Evolutionary conservation across 2,329 filamentous ascomycete species (phyloP), one percentile per base, ranked within the genome.

Genomic region (Sclerotinia trifoliorum): DNA sequence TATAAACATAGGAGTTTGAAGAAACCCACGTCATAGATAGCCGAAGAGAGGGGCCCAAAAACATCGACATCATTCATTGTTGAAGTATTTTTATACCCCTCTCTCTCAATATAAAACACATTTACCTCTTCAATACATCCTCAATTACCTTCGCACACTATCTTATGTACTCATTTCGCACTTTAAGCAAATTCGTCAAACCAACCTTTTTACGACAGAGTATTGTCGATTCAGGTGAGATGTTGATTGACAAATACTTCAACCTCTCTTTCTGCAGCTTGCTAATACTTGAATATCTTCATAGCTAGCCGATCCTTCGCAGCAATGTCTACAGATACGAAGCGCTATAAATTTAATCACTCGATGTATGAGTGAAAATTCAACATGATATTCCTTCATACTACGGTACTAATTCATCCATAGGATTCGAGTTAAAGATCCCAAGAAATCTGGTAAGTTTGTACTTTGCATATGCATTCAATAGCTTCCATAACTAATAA

Each of bases 351-450:
- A 80, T 84, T 90, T 79, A 94, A 95, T 80, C 92, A 95, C 83
- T 91, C 91, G 68, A 98, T 98, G 94, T 88, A 77, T 77, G 84
- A 68, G 5, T 24, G 0, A 26, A 32, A 17, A 55, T 6, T 7
- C 11, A n/a, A 42, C 13, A 58, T 48, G 2, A 51, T 21, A 17
- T 26, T 2, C 2, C 32, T 11, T 42, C 8, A 19, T 70, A 66
- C 69, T 68, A 69, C 68, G 10, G 35, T 48, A 70, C 71, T 71
- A 57, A 70, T 70, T n/a, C 68, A 65, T 44, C 39, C 6, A 11
- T 71, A 95, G 92, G 92, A 84, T 97, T 78, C 90, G 94, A 79
- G 91, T 98, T 78, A 98, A 98, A 81, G 93, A 99, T 81, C 94
- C 94, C 15, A 90, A 94, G 81, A 87, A 84, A 78, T 93, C 90